phyloP scores from a whole-genome alignment of 2,329 filamentous ascomycete genomes.

The Metarhizium brunneum region DNA sequence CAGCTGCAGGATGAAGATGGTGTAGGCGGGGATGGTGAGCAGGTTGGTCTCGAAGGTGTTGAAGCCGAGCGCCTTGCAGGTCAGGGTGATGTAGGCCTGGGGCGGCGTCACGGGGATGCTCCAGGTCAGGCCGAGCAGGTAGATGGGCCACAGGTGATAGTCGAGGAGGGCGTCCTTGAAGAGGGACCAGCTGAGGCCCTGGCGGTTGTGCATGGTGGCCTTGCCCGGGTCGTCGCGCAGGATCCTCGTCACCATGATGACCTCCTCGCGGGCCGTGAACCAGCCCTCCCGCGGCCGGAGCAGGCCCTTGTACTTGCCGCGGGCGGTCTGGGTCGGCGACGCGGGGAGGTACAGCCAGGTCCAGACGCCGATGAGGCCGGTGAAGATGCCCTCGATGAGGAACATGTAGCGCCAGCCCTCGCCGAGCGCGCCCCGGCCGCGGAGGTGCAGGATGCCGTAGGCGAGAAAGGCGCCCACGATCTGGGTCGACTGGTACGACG shows the following conservation, averaged over 20 bases:
- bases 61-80: conserved; percentile 38
- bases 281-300: conserved; percentile 31
- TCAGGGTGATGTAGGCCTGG: conserved; percentile 41
- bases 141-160: conserved; percentile 47
- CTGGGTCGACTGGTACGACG: conserved; percentile 15
- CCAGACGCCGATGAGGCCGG: conserved; percentile 7
- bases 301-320: conserved; percentile 7
- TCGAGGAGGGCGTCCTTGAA: conserved; percentile 41
- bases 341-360: conserved; percentile 5
- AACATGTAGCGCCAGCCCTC: conserved; percentile 7
- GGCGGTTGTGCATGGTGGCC: conserved; percentile 46
- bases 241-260: conserved; percentile 48
- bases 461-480: conserved; percentile 18
- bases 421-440: conserved; percentile 3
- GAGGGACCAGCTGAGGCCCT: conserved; percentile 37
- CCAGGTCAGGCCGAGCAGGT: conserved; percentile 37
- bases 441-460: conserved; percentile 16
- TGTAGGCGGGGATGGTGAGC: conserved; percentile 41
- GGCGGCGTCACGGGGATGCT: conserved; percentile 38
- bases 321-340: conserved; percentile 6
- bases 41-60: conserved; percentile 39
- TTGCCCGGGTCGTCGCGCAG: conserved; percentile 46
- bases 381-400: conserved; percentile 4
- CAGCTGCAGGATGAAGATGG: conserved; percentile 29
- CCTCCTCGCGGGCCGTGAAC: conserved; percentile 46